phyloP scores from a whole-genome alignment of 2,329 filamentous ascomycete species.

The Metarhizium album region DNA sequence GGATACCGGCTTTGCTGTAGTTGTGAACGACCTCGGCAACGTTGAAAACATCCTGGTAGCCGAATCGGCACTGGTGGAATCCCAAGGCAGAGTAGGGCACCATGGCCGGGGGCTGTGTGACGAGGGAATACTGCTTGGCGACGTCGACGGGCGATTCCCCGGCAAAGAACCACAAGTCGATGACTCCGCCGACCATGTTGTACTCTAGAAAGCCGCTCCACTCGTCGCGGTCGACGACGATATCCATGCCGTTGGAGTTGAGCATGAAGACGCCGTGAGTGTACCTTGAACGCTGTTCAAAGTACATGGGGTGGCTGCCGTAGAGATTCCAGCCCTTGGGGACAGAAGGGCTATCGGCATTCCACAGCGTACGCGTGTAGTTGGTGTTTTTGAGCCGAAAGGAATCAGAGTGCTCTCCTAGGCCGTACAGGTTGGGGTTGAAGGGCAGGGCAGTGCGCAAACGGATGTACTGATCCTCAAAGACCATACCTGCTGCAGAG shows the following conservation, averaged over 20 bases:
- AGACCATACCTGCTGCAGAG: conserved; percentile 51
- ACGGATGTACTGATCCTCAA: conserved; percentile 63
- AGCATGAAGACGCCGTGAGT: conserved; percentile 58
- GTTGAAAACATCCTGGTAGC: conserved; percentile 52
- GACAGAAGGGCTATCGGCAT: conserved; percentile 51
- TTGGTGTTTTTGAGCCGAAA: conserved; percentile 54
- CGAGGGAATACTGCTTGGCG: conserved; percentile 45
- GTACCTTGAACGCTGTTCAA: conserved; percentile 52
- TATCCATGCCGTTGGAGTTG: conserved; percentile 68
- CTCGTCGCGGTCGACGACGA: conserved; percentile 56
- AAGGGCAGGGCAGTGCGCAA: conserved; percentile 56
- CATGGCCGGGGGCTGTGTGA: conserved; percentile 48
- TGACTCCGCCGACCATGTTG: conserved; percentile 63
- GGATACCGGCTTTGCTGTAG: conserved; percentile 54
- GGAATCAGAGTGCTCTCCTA: conserved; percentile 63
- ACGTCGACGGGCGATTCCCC: conserved; percentile 49
- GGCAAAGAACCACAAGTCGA: conserved; percentile 60
- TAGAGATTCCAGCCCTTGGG: conserved; percentile 58
- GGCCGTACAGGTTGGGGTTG: conserved; percentile 59
- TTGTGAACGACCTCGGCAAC: conserved; percentile 59
- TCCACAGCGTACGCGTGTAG: conserved; percentile 61
- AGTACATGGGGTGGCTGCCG: conserved; percentile 64
- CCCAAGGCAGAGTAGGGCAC: conserved; percentile 56
- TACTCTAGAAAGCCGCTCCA: conserved; percentile 60
- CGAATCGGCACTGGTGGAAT: conserved; percentile 52